Evolutionary conservation across 768 basidiomycete genomes (phyloP).

Genomic region (Brasilioporus rufonigricans): DNA sequence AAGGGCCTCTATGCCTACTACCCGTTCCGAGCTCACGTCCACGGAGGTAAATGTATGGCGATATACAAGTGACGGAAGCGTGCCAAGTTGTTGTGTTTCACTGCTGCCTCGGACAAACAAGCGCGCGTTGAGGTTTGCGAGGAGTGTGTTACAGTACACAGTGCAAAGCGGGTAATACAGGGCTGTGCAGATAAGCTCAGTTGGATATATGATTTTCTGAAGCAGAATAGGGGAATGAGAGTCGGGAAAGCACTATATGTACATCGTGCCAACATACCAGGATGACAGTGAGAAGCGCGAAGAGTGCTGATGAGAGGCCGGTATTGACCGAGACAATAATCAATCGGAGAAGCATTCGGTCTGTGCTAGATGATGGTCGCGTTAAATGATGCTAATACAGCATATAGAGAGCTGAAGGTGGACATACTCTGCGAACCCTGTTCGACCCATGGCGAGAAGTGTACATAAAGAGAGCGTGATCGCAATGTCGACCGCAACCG

Average conservation of each 20-base stretch:
- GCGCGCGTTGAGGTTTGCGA: conserved; percentile 28
- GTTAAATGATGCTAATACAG: not conserved
- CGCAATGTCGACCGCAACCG: conserved; percentile 15
- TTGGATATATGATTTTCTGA: conserved; percentile 24
- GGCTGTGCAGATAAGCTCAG: conserved; percentile 19
- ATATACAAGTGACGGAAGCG: too few species aligned
- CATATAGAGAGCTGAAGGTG: not conserved
- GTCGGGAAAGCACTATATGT: not conserved
- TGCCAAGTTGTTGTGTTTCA: too few species aligned
- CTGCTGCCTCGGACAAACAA: too few species aligned
- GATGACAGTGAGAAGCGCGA: conserved; percentile 19
- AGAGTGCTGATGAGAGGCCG: conserved; percentile 22
- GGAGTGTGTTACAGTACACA: conserved; percentile 34
- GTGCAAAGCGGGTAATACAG: conserved; percentile 33
- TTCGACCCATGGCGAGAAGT: conserved; percentile 24
- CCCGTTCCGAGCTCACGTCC: too few species aligned
- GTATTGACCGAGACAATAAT: conserved; percentile 26
- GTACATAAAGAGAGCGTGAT: conserved; percentile 21
- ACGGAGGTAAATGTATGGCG: too few species aligned
- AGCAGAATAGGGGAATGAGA: too few species aligned
- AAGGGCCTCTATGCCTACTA: too few species aligned
- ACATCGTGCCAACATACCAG: conserved; percentile 8
- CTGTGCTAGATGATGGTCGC: conserved; percentile 16
- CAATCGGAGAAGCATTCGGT: conserved; percentile 22
- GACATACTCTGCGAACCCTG: conserved; percentile 20